Conservation (phyloP, 2,329 filamentous ascomycete species). For the Aspergillus sp. region DNA sequence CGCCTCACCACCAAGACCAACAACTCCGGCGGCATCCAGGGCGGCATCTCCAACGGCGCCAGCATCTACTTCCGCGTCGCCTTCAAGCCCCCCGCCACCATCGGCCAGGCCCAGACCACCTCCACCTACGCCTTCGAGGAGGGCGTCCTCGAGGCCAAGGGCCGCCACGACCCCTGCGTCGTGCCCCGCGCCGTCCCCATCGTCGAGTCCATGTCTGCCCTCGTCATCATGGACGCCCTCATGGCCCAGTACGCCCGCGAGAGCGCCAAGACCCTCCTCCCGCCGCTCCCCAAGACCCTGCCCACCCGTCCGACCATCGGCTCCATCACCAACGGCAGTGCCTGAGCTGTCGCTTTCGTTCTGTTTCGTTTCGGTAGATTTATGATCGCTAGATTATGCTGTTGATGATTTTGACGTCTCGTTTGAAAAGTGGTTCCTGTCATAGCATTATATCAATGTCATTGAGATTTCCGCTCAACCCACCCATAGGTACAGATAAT, state of each 20-base stretch:
- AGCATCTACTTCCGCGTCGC: conserved; percentile 91
- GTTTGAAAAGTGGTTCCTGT: neutral
- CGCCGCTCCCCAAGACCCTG: conserved; percentile 38
- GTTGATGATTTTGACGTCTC: neutral
- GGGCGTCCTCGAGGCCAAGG: conserved; percentile 85
- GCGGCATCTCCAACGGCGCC: conserved; percentile 90
- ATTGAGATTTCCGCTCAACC: neutral
- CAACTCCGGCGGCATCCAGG: conserved; percentile 92
- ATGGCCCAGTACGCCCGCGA: conserved; percentile 73
- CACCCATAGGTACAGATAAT: neutral
- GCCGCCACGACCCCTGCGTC: conserved; percentile 90
- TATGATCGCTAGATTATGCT: too few relatives aligned
- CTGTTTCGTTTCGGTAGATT: neutral
- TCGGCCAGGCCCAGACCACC: conserved; percentile 83
- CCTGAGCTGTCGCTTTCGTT: conserved; percentile 1
- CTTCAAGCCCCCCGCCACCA: conserved; percentile 95
- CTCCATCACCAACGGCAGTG: conserved; percentile 3
- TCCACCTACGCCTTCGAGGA: conserved; percentile 73
- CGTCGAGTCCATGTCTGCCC: conserved; percentile 80
- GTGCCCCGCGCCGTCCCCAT: conserved; percentile 76
- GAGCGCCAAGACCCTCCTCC: conserved; percentile 47
- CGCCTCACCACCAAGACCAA: conserved; percentile 85
- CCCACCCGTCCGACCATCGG: conserved; percentile 31
- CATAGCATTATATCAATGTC: neutral
- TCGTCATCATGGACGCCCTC: conserved; percentile 83